A percentile compares a stretch with the other conserved stretches of the same genome.
phyloP scores from a whole-genome alignment of 257 asterid genomes.

The Ilex asprella region DNA sequence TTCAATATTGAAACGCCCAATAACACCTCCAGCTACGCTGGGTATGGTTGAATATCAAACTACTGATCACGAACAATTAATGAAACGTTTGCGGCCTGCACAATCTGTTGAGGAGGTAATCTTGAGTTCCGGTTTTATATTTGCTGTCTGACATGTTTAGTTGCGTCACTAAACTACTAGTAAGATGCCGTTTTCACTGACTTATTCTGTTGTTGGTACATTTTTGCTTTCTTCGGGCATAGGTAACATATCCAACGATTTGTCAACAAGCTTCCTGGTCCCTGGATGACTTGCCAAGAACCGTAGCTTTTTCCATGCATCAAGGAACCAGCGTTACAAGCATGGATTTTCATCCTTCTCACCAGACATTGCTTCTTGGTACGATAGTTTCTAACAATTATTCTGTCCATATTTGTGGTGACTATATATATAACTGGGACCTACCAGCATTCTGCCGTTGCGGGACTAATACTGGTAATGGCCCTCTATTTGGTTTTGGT shows the following conservation, averaged over 20 bases:
- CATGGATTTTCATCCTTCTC: constrained; percentile 95
- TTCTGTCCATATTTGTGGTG: background rate
- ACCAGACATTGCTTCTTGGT: constrained; percentile 83
- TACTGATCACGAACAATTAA: constrained; percentile 88
- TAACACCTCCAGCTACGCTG: constrained; percentile 87
- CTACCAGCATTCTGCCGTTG: background rate
- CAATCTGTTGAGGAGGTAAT: constrained; percentile 94
- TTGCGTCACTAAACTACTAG: background rate
- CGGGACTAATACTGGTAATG: background rate
- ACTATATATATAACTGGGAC: background rate
- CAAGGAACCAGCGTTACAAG: constrained; percentile 83
- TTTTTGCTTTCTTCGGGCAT: constrained; percentile 19
- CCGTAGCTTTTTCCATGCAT: constrained; percentile 77
- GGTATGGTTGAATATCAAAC: constrained; percentile 89
- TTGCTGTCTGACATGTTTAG: background rate
- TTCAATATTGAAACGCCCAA: constrained; percentile 80
- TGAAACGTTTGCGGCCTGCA: constrained; percentile 91
- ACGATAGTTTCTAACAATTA: constrained; percentile 9
- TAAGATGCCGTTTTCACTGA: background rate
- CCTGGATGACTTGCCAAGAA: constrained; percentile 86
- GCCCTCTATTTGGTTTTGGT: background rate
- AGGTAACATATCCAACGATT: constrained; percentile 88
- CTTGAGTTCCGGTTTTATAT: constrained; percentile 5
- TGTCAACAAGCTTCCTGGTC: constrained; percentile 88
- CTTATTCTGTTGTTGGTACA: background rate